Base-by-base conservation (phyloP, 306 rosid genomes). In the Gastrolobium villosum region DNA sequence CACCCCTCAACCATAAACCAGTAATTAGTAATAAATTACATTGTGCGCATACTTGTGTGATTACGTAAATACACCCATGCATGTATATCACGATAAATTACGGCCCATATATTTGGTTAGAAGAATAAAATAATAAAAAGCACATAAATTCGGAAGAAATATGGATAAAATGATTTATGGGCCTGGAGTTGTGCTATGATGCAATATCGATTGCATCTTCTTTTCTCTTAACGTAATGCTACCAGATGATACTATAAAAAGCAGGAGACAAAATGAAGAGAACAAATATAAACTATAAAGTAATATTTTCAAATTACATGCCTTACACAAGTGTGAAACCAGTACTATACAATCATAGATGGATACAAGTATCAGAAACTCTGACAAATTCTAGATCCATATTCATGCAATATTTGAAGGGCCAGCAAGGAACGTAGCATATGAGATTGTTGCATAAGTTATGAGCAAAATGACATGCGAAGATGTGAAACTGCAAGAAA, bases 1-100 rank as follows among this genome's bases (percentile, higher is more conserved):
- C 49, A n/a, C 31, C 75, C 55, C 68, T 81, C 65, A 74, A 67
- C 14, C 65, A 78, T 39, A 53, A 61, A 66, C 35, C 63, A 81
- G 32, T 31, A 69, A 15, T 30, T 75, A 11, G 46, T 3, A 56
- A 72, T 15, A 26, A 55, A 46, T 63, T 35, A 32, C 36, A 70
- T 46, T 54, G 28, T 54, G 28, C 35, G 43, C 5, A 64, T 31
- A 11, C 8, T 50, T 75, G 44, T 10, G 15, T 20, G 28, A 37
- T 54, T 11, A 3, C 3, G 7, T 32, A 50, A 65, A 65, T 66
- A 56, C 10, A 70, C 7, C 20, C n/a, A 60, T 75, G 45, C 52
- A 49, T 14, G 26, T 35, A 56, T 40, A 28, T 70, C 3, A 15
- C 46, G 10, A 50, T 40, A 30, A 72, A 72, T 37, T 39, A 30